Evolutionary conservation across 169 alveolate genomes (phyloP).

Genomic region (Plasmodium gonderi): DNA sequence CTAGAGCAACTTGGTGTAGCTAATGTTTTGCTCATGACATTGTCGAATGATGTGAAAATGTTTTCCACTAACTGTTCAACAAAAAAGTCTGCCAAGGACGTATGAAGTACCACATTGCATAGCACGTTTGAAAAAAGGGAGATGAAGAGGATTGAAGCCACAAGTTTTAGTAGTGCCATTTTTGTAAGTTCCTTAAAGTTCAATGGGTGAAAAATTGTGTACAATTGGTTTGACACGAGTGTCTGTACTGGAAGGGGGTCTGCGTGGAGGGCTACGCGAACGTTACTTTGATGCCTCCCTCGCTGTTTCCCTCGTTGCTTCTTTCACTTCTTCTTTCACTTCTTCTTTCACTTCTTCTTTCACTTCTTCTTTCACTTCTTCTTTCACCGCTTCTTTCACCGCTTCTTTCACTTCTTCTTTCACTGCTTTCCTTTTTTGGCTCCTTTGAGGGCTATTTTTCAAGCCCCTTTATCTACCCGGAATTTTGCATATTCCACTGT

Average conservation of each 20-base stretch:
- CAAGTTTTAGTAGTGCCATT: neutral
- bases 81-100: constrained; percentile 50
- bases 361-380: no score
- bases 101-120: constrained; percentile 31
- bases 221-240: no score
- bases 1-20: constrained; percentile 27
- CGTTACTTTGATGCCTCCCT: no score
- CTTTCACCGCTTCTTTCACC: neutral
- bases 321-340: neutral
- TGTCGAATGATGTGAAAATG: constrained; percentile 6
- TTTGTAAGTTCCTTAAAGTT: no score
- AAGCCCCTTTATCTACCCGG: no score
- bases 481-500: neutral
- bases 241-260: no score
- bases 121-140: neutral
- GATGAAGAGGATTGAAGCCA: neutral
- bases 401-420: neutral
- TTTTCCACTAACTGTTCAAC: constrained; percentile 29
- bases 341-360: neutral
- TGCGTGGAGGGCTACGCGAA: no score
- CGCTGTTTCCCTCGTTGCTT: no score
- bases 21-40: constrained; percentile 37
- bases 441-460: neutral
- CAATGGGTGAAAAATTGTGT: no score
- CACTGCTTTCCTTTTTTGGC: neutral